Evolutionary conservation across 371 early-diverging fungal species (phyloP).

Genomic region (Saksenaea vasiformis): DNA sequence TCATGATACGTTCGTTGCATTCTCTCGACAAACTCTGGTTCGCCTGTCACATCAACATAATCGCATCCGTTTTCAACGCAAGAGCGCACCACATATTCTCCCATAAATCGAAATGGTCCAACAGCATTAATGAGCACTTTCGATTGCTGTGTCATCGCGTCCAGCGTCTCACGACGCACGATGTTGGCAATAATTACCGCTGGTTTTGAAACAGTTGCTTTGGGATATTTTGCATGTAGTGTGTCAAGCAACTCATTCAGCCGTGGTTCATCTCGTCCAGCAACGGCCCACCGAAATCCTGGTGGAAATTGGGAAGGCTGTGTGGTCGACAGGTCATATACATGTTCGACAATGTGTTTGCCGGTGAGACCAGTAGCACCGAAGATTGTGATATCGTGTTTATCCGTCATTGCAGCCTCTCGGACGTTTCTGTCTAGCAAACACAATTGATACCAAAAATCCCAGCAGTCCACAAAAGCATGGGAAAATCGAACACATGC

Average conservation of each 20-base stretch:
- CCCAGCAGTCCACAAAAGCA: too few relatives aligned
- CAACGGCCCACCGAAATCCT: slow-evolving; percentile 63
- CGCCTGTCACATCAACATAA: slow-evolving; percentile 88
- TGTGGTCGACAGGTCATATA: slow-evolving; percentile 40
- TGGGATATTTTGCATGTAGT: slow-evolving; percentile 18
- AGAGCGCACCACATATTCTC: slow-evolving; percentile 80
- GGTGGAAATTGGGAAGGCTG: slow-evolving; percentile 18
- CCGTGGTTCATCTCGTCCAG: slow-evolving; percentile 60
- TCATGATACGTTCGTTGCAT: slow-evolving; percentile 75
- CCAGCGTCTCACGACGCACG: slow-evolving; percentile 51
- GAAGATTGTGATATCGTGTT: slow-evolving; percentile 70
- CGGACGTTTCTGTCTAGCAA: too few relatives aligned
- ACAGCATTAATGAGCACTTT: slow-evolving; percentile 78
- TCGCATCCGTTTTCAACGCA: slow-evolving; percentile 79
- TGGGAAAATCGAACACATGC: too few relatives aligned
- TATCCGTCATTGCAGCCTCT: neutral
- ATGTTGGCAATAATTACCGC: slow-evolving; percentile 66
- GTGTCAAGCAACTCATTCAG: slow-evolving; percentile 36
- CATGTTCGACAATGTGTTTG: slow-evolving; percentile 68
- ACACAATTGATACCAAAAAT: too few relatives aligned
- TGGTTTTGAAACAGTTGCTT: slow-evolving; percentile 30
- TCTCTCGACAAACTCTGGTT: slow-evolving; percentile 77
- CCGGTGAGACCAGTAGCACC: slow-evolving; percentile 92
- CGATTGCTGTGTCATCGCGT: slow-evolving; percentile 57
- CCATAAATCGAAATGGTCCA: slow-evolving; percentile 84